Evolutionary conservation across 805 yeast species (phyloP), one percentile per base, ranked within the genome.

Genomic region (Cyberlindnera subsufficiens): DNA sequence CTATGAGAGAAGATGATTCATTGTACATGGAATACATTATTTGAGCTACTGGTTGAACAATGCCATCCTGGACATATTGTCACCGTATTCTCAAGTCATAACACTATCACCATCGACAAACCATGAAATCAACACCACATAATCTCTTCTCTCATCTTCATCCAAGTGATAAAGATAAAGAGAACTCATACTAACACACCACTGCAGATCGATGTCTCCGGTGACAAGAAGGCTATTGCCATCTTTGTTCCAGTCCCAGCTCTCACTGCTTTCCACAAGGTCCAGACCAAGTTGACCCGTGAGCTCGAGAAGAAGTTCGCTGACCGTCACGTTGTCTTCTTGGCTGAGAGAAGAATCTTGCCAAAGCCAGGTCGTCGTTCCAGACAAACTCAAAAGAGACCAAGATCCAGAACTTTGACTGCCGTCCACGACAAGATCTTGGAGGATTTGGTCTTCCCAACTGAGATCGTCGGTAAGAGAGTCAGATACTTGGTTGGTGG

Each of bases 251-350:
- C 99, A 72, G 95, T 86, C 62, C 97, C 98, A 75, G 78, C 87
- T 65, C 81, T 89, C 70, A 65, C 80, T 60, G 82, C 84, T 60
- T 88, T 88, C 91, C 96, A 90, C 87, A 88, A 84, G 78, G 95
- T 91, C 67, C 99, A 91, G 82, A 80, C 80, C 65, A 86, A 90
- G 77, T 84, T 91, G 72, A 88, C 96, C 78, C 91, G 98, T 78
- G 99, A 91, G 81, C 86, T 91, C 72, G 99, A 91, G 80, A 91
- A 91, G 95, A 91, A 93, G 80, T 93, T 91, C 90, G 95, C 97
- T 71, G 99, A 91, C 82, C 87, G 96, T 74, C 97, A 93, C 74
- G 96, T 91, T 74, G 91, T 93, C 65, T 88, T 91, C 88, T 83
- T 91, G 70, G 98, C 97, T 69, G 98, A 91, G 82, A 88, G 99